Evolutionary conservation across 2,329 filamentous ascomycete genomes (phyloP), one percentile per base, ranked within the genome.

Genomic region (Pseudocercospora fijiensis): DNA sequence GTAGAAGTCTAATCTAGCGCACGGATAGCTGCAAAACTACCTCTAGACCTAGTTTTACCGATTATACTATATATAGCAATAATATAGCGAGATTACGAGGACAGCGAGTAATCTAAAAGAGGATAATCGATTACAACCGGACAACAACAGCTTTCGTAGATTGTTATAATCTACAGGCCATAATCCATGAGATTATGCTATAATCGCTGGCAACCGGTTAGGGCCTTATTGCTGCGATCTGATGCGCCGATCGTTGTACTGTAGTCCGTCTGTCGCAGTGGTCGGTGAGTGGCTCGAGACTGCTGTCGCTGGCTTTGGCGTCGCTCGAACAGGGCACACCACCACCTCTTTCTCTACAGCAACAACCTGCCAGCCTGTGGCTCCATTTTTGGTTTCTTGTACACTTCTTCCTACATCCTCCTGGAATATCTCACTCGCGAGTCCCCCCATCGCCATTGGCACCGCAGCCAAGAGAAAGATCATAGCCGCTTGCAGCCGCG

Each of bases 401-500:
- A 26, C 45, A 49, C 45, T 24, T 49, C 45, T 49, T 53, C 49
- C 26, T 53, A 16, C 24, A 13, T 16, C 11, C 49, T 52, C 49
- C 24, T 37, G 33, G 13, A 16, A 37, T 37, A 37, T 37, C 33
- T 18, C 49, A n/a, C 43, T 24, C 43, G 13, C 7, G 30, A 37
- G 30, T 37, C 13, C 13, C n/a, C 10, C n/a, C 43, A 47, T 8
- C 20, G 43, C 43, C n/a, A 45, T 45, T 45, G 43, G 30, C 30
- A 45, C 43, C 43, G 43, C 7, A 47, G 43, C 18, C 8, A 47
- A 49, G 18, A 49, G 2, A 11, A 41, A 18, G 1, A 41, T 8
- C 37, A 41, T n/a, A n/a, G 30, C 45, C 45, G 45, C 45, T 49
- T 49, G 45, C 45, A 49, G 45, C 45, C 45, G 45, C 45, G 45